Conservation (phyloP, 306 rosid species). For the Hylodesmum podocarpum region DNA sequence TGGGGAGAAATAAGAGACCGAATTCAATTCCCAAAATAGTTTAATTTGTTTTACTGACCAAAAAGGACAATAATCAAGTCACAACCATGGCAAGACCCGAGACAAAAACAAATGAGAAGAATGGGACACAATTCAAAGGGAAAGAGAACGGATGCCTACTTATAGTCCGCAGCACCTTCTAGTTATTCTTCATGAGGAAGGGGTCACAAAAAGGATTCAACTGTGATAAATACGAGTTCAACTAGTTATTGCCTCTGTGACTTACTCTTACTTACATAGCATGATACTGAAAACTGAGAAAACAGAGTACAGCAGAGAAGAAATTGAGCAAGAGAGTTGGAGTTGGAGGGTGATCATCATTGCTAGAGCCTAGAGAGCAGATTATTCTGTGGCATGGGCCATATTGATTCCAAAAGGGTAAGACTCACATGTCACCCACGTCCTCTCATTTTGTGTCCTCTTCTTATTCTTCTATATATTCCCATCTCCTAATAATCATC, state of each 20-base stretch:
- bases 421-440: slow-evolving; percentile 53
- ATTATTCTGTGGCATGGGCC: slow-evolving; percentile 52
- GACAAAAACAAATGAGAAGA: neutral
- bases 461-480: slow-evolving; percentile 26
- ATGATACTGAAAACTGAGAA: slow-evolving; percentile 11
- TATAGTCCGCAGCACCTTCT: neutral
- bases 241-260: slow-evolving; percentile 6
- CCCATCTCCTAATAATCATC: neutral
- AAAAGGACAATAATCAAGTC: neutral
- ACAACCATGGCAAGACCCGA: neutral
- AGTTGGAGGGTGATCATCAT: slow-evolving; percentile 20
- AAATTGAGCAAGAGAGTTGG: neutral
- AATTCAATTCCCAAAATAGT: neutral
- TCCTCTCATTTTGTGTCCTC: slow-evolving; percentile 34
- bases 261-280: neutral
- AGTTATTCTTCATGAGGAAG: neutral
- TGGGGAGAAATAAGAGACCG: neutral
- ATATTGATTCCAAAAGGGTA: slow-evolving; percentile 26
- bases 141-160: neutral
- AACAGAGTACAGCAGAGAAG: neutral
- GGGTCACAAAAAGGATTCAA: neutral
- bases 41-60: neutral
- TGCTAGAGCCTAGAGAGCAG: slow-evolving; percentile 39
- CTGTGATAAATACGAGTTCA: neutral
- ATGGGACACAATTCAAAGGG: neutral